Conservation (phyloP, 805 yeast species). For the Metschnikowia picachoensis region DNA sequence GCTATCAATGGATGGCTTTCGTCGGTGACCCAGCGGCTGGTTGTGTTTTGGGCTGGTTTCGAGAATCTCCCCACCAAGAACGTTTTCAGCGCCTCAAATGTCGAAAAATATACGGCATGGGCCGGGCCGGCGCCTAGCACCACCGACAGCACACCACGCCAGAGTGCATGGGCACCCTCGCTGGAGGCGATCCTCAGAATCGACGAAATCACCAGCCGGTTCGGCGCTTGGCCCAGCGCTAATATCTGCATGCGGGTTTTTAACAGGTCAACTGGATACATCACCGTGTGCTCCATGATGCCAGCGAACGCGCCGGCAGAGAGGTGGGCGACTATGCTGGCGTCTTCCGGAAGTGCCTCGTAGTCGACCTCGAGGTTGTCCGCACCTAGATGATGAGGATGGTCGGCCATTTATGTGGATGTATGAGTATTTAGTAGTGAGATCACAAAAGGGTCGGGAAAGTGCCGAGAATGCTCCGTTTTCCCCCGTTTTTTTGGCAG, state of each 20-base stretch:
- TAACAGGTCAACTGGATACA: constrained; percentile 96
- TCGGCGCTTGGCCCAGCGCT: constrained; percentile 20
- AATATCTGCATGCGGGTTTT: constrained; percentile 89
- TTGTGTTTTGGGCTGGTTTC: constrained; percentile 25
- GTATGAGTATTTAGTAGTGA: not conserved
- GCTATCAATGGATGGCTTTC: constrained; percentile 80
- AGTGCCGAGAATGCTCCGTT: no score
- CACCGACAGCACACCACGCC: constrained; percentile 93
- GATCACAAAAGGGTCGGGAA: not conserved
- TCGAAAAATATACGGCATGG: constrained; percentile 94
- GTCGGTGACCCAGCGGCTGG: constrained; percentile 49
- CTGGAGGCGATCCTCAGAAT: constrained; percentile 73
- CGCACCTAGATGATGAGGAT: constrained; percentile 22
- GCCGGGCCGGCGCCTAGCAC: constrained; percentile 99
- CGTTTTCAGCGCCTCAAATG: constrained; percentile 78
- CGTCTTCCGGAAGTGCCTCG: constrained; percentile 85
- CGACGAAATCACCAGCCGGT: constrained; percentile 55
- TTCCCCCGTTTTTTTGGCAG: no score
- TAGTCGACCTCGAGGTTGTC: constrained; percentile 68
- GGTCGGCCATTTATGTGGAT: constrained; percentile 15
- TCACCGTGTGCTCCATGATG: constrained; percentile 94
- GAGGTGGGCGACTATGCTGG: constrained; percentile 77
- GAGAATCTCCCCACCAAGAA: constrained; percentile 44
- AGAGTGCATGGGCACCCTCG: constrained; percentile 84
- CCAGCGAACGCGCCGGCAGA: constrained; percentile 99